Percentiles rank a stretch among this genome's conserved stretches.
Conservation (phyloP, 768 basidiomycete species). For the Kwoniella shandongensis region DNA sequence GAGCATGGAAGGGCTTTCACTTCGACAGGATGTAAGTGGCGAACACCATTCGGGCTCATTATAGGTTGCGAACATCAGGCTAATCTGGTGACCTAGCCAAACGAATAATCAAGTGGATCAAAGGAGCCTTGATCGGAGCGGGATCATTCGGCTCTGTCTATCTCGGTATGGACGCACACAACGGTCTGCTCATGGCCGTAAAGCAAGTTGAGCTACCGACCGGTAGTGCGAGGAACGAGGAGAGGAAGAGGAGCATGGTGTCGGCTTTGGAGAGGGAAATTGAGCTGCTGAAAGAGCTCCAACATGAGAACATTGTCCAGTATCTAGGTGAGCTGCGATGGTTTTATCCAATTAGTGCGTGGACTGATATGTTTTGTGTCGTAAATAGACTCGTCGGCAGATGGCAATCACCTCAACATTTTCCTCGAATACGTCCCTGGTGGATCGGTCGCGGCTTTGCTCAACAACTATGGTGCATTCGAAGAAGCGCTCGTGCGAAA, state of each 20-base stretch:
- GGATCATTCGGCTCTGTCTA: constrained; percentile 95
- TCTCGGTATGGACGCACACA: constrained; percentile 89
- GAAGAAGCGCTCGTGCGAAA: constrained; percentile 88
- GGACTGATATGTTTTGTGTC: no score
- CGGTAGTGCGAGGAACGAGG: constrained; percentile 79
- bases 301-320: constrained; percentile 95
- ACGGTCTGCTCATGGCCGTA: constrained; percentile 90
- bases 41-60: background rate
- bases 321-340: constrained; percentile 85
- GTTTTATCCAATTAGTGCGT: no score
- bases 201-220: constrained; percentile 94
- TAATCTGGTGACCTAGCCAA: constrained; percentile 55
- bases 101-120: constrained; percentile 84
- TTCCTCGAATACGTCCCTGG: constrained; percentile 97
- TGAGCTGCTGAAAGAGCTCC: constrained; percentile 91
- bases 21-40: constrained; percentile 60
- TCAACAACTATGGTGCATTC: constrained; percentile 90
- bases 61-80: background rate
- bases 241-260: constrained; percentile 90
- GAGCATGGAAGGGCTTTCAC: constrained; percentile 58
- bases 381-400: constrained; percentile 80
- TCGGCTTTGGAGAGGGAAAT: constrained; percentile 91
- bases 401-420: constrained; percentile 87
- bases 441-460: constrained; percentile 83
- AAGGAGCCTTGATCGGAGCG: constrained; percentile 90